Evolutionary conservation across 164 flowering plant genomes (phyloP).

Genomic region (Chimonanthus salicifolius): DNA sequence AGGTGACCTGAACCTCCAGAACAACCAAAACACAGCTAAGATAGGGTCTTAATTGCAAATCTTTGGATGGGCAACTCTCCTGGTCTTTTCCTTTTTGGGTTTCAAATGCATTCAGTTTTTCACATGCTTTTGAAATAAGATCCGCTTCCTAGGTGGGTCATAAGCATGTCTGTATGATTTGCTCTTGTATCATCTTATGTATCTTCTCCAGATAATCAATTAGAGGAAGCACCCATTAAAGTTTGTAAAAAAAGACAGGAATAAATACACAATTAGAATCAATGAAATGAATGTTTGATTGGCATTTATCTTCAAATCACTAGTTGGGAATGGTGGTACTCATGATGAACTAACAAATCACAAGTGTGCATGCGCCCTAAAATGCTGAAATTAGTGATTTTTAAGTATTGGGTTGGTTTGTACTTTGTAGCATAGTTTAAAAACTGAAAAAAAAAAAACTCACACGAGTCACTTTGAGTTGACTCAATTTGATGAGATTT

Average conservation of each 20-base stretch:
- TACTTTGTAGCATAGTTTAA: too few relatives aligned
- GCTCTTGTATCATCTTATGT: neutral
- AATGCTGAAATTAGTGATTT: too few relatives aligned
- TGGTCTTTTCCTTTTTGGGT: neutral
- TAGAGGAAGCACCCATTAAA: neutral
- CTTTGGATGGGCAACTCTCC: neutral
- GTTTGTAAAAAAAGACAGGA: slow-evolving; percentile 1
- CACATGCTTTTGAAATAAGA: slow-evolving; percentile 4
- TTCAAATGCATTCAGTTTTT: slow-evolving; percentile 8
- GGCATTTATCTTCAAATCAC: neutral
- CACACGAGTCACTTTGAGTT: too few relatives aligned
- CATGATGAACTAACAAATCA: neutral
- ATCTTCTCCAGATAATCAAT: neutral
- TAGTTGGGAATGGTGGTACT: too few relatives aligned
- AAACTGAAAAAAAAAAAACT: too few relatives aligned
- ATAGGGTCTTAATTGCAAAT: slow-evolving; percentile 6
- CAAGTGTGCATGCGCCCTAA: too few relatives aligned
- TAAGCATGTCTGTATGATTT: neutral
- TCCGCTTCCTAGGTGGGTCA: neutral
- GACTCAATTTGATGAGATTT: too few relatives aligned
- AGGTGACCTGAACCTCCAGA: slow-evolving; percentile 17
- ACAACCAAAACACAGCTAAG: slow-evolving; percentile 5
- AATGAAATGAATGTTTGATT: slow-evolving; percentile 4
- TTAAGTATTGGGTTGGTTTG: too few relatives aligned
- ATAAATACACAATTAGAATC: neutral